Evolutionary conservation across 2,329 filamentous ascomycete genomes (phyloP).

Genomic region (Colletotrichum tabaci): DNA sequence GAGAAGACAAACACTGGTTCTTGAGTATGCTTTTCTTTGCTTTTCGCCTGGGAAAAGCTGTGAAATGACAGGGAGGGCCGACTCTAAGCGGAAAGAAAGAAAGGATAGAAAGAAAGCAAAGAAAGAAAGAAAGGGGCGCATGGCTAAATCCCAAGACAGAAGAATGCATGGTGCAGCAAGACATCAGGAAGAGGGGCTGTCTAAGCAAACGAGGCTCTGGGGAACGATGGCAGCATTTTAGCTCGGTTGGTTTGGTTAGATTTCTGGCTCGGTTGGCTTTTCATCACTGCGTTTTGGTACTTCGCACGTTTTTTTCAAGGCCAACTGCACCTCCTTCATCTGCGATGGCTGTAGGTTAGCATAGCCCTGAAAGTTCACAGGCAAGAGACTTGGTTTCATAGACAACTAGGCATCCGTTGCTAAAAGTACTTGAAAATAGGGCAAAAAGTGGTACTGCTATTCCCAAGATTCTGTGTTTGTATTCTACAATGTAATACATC

Average conservation of each 20-base stretch:
- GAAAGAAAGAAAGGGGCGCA: neutral
- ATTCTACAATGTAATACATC: slow-evolving; percentile 18
- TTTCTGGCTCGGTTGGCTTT: neutral
- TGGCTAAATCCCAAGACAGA: too few relatives aligned
- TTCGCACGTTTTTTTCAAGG: too few relatives aligned
- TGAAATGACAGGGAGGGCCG: neutral
- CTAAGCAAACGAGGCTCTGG: neutral
- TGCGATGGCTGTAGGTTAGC: neutral
- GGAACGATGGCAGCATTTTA: neutral
- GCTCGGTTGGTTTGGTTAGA: neutral
- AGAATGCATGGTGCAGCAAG: neutral
- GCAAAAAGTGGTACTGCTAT: neutral
- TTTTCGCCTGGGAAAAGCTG: neutral
- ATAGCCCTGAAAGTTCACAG: neutral
- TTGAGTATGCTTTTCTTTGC: too few relatives aligned
- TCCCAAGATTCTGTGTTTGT: neutral
- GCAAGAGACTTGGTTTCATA: neutral
- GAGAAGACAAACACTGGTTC: neutral
- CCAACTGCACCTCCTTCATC: neutral
- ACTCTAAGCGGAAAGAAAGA: too few relatives aligned
- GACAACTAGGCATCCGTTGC: neutral
- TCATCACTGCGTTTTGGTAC: neutral
- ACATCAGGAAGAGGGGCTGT: neutral
- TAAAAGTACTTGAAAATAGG: neutral
- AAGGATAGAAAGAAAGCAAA: neutral